Conservation (phyloP, 2,329 filamentous ascomycete genomes). For the Colletotrichum somersetense region DNA sequence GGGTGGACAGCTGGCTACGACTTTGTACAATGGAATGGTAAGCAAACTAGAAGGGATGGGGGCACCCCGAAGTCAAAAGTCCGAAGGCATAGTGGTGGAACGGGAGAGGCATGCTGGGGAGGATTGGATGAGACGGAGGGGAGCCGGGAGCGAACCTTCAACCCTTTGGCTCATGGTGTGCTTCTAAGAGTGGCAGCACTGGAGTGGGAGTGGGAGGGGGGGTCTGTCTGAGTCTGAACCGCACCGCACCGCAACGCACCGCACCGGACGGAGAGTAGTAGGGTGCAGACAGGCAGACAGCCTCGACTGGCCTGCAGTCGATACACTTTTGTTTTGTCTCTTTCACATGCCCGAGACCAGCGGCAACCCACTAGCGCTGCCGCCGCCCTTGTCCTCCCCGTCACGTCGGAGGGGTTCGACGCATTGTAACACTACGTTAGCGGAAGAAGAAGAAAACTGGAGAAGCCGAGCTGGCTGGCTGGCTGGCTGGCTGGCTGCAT, state of each 20-base stretch:
- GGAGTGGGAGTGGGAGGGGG: background rate
- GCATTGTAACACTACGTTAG: conserved; percentile 36
- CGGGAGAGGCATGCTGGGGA: conserved; percentile 39
- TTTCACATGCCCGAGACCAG: conserved; percentile 40
- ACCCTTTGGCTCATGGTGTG: conserved; percentile 34
- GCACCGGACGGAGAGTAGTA: conserved; percentile 11
- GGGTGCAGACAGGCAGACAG: background rate
- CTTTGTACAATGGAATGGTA: conserved; percentile 37
- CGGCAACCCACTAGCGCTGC: conserved; percentile 29
- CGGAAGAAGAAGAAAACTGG: conserved; percentile 26
- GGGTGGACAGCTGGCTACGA: conserved; percentile 29
- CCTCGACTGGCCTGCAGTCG: background rate
- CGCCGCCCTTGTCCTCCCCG: conserved; percentile 33
- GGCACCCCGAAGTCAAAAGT: conserved; percentile 35
- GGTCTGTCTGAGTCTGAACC: conserved; percentile 27
- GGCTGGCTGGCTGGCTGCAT: conserved; percentile 20
- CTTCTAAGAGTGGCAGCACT: conserved; percentile 4
- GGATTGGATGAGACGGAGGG: conserved; percentile 42
- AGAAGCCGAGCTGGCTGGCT: conserved; percentile 34
- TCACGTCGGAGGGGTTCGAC: conserved; percentile 36
- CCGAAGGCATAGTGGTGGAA: conserved; percentile 26
- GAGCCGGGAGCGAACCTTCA: conserved; percentile 41
- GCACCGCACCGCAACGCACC: conserved; percentile 11
- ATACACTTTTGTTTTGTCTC: conserved; percentile 29
- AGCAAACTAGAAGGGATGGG: conserved; percentile 27